Base-by-base conservation (phyloP, 2,329 filamentous ascomycete species). In the Microsporum canis region DNA sequence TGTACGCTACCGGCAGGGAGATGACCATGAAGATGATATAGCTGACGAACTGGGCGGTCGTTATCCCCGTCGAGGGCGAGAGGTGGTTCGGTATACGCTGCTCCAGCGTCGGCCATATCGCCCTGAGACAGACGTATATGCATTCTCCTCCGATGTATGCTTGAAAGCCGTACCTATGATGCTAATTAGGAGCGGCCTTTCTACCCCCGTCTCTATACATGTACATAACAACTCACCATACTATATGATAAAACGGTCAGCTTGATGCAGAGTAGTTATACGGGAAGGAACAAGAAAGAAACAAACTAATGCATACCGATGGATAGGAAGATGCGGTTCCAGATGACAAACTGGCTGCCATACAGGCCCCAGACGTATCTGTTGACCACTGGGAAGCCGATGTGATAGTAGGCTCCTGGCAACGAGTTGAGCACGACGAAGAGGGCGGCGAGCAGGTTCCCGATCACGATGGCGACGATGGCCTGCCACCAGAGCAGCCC, bases 381-480 rank as follows among this genome's bases (percentile, higher is more conserved):
- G n/a, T 70, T 69, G 3, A 73, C 68, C 5, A 79, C 75, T 0
- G 77, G 74, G 41, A 77, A 79, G 4, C 75, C 75, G 33, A 79
- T 74, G 61, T 78, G 75, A 65, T 74, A 77, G 60, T 71, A 68
- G 2, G 75, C 75, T 27, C 75, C 75, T 5, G 73, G 71, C 29
- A 69, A 68, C 45, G 73, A 75, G 45, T 73, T 75, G 36, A 70
- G 63, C 53, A 74, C 71, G 10, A 72, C 71, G 39, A 76, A 68
- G 29, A 69, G 55, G 0, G 74, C 73, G 0, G 77, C 76, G 4
- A 80, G 63, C 1, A 75, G 53, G 38, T 71, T 69, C n/a, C 70
- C 69, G 43, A 69, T 60, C 10, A 71, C 58, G 60, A 71, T 71
- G 29, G 67, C 68, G 56, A 71, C 66, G 34, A 72, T 62, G 1